Evolutionary conservation across 139 green algal species (phyloP).

Genomic region (Penium margaritaceum): DNA sequence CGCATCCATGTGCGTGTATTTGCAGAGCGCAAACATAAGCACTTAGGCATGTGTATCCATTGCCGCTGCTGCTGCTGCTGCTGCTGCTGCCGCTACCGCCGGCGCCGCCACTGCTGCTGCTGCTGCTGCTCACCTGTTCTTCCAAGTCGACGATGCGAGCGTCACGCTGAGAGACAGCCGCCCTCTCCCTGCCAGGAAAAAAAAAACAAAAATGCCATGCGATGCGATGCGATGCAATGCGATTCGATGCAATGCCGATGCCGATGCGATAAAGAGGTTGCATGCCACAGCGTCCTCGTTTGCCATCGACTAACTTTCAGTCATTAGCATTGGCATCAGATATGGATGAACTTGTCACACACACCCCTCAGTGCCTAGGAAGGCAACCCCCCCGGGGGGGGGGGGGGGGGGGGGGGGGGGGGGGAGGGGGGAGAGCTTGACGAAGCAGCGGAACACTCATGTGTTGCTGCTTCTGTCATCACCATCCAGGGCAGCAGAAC

Average conservation of each 20-base stretch:
- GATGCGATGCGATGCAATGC: neutral
- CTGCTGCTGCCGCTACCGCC: neutral
- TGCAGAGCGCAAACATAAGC: neutral
- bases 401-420: no score
- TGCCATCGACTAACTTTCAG: no score
- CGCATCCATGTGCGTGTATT: no score
- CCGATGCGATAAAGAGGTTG: neutral
- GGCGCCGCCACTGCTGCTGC: neutral
- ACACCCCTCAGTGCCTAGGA: neutral
- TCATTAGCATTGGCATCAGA: neutral
- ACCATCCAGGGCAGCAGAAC: no score
- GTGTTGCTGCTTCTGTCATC: neutral
- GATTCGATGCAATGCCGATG: neutral
- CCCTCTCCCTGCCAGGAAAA: slow-evolving; percentile 11
- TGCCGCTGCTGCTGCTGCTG: no score
- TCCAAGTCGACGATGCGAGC: slow-evolving; percentile 30
- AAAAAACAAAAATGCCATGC: neutral
- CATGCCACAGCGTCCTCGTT: no score
- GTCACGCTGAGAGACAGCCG: slow-evolving; percentile 1
- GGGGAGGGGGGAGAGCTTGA: neutral
- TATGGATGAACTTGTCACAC: neutral
- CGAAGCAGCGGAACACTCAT: neutral
- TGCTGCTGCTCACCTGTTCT: slow-evolving; percentile 33
- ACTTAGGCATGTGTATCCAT: neutral
- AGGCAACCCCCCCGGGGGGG: no score